A percentile compares a stretch with the other conserved stretches of the same genome.
phyloP scores from a whole-genome alignment of 495 filamentous ascomycete genomes.

The Aspergillus kassunensis region DNA sequence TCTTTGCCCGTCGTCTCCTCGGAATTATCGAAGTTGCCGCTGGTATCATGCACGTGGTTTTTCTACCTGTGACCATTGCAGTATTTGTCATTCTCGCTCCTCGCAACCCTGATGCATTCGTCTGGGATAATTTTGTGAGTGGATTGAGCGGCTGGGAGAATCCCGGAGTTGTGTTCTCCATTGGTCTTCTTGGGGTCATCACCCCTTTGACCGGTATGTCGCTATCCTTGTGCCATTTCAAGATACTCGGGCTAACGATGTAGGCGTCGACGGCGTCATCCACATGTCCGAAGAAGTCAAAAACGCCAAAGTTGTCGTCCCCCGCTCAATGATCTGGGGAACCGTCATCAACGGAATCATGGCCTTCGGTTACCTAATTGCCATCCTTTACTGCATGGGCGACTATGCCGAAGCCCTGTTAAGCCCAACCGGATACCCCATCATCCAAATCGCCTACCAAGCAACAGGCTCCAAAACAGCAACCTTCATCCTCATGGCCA shows the following conservation, averaged over 20 bases:
- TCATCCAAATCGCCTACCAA: conserved; percentile 50
- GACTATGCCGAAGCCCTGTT: conserved; percentile 31
- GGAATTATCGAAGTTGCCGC: conserved; percentile 44
- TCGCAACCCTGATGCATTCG: conserved; percentile 38
- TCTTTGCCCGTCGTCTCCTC: conserved; percentile 40
- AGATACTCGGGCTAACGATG: too few relatives aligned
- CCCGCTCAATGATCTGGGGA: conserved; percentile 37
- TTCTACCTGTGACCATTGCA: conserved; percentile 43
- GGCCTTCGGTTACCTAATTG: conserved; percentile 38
- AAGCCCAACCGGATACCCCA: conserved; percentile 44
- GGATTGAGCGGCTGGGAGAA: conserved; percentile 42
- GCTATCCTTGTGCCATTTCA: too few relatives aligned
- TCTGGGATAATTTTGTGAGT: conserved; percentile 43
- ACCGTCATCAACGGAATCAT: conserved; percentile 41
- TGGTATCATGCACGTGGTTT: conserved; percentile 46
- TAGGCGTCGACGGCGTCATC: conserved; percentile 32
- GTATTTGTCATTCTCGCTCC: conserved; percentile 42
- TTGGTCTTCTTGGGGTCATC: conserved; percentile 34
- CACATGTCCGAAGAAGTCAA: conserved; percentile 46
- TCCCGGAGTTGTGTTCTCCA: conserved; percentile 37
- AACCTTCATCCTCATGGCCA: conserved; percentile 31
- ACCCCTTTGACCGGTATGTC: conserved; percentile 27
- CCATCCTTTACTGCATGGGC: conserved; percentile 41
- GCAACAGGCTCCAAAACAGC: conserved; percentile 42
- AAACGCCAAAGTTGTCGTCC: conserved; percentile 36